Base-by-base conservation (phyloP, 2,329 filamentous ascomycete genomes). In the Colletotrichum gigasporum region DNA sequence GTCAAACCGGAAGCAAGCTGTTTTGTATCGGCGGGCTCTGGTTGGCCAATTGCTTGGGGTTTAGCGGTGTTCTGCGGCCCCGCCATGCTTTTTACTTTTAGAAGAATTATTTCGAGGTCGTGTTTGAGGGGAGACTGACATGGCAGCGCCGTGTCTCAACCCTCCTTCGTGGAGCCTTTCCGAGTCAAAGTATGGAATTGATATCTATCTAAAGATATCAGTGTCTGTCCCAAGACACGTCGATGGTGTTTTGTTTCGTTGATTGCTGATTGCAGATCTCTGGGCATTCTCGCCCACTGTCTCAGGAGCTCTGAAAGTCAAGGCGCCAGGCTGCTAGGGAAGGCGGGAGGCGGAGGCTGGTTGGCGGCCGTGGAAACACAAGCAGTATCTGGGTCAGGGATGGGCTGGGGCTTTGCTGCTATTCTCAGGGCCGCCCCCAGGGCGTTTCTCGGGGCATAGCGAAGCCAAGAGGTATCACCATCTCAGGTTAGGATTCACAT, bases 41-140 rank as follows among this genome's bases (percentile, higher is more conserved):
- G 75, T 75, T 75, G 73, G 73, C 28, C 73, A 75, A 75, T 75
- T 69, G 69, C 62, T 42, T 50, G 20, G 20, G 42, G 20, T 28
- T 51, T 61, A 61, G 56, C 48, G 41, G 56, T 41, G 48, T 54
- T 64, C 54, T 41, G 55, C 39, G 48, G 61, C 61, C 55, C 47
- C 41, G 34, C 61, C 48, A 54, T 50, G 20, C 8, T 47, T 55
- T 48, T 50, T 54, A 48, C 24, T 60, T 42, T 64, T 50, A 28
- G 39, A 52, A 35, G n/a, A 26, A 24, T 47, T 26, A 28, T 39
- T 14, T 55, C 24, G 24, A 54, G 18, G n/a, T 44, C 11, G 24
- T 34, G 58, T 56, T 56, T 62, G 51, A 54, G 14, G 32, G 32
- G 39, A 53, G 28, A 44, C 22, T 37, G 28, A 37, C 39, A 61